phyloP scores from a whole-genome alignment of 1,284 basidiomycete genomes.

The Nidula niveotomentosa region DNA sequence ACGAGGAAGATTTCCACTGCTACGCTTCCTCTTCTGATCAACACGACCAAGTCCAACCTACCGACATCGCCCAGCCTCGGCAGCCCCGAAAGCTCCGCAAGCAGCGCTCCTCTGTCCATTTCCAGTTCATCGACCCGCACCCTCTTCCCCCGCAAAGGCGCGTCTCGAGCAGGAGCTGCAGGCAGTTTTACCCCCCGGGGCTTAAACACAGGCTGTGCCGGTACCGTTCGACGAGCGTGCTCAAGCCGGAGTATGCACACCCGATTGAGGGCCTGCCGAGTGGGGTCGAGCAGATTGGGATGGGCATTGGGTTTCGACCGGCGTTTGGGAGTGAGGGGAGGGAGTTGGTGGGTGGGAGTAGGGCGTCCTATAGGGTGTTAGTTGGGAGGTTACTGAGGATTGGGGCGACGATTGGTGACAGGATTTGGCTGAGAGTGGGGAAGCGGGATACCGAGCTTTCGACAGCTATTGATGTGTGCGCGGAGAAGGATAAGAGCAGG shows the following conservation, averaged over 20 bases:
- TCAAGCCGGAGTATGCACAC: background rate
- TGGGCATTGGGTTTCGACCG: background rate
- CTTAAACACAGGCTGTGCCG: background rate
- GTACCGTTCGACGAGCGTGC: background rate
- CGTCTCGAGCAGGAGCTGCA: background rate
- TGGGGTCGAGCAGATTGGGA: background rate
- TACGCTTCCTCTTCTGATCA: background rate
- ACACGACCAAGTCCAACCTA: background rate
- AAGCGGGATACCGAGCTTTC: too few relatives aligned
- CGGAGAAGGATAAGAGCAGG: too few relatives aligned
- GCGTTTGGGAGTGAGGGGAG: background rate
- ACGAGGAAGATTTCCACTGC: background rate
- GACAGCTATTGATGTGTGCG: too few relatives aligned
- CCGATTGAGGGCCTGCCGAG: background rate
- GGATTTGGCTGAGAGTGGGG: too few relatives aligned
- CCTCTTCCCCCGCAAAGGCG: background rate
- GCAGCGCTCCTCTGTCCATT: background rate
- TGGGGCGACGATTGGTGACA: background rate
- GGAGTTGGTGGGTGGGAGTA: background rate
- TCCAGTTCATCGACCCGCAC: background rate
- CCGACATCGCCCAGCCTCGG: too few relatives aligned
- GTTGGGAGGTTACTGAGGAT: background rate
- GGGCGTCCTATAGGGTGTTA: background rate
- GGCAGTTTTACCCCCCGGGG: too few relatives aligned
- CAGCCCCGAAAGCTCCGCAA: background rate